Conservation (phyloP, 1,284 basidiomycete genomes). For the Heterobasidion parviporum region DNA sequence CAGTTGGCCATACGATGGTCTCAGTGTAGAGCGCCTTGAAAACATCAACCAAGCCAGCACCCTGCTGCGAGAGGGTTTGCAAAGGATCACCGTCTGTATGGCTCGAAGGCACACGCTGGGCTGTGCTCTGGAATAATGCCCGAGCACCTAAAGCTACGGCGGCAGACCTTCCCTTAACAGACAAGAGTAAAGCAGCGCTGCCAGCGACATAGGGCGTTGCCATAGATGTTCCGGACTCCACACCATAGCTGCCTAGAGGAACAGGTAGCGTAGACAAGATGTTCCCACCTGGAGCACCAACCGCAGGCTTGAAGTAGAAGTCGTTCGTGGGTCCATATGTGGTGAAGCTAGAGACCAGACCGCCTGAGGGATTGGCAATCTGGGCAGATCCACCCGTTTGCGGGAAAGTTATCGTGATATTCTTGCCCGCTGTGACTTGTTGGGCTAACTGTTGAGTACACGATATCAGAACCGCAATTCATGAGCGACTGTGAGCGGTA, state of each 20-base stretch:
- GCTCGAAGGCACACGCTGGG: constrained; percentile 36
- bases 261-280: constrained; percentile 43
- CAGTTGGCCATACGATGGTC: constrained; percentile 47
- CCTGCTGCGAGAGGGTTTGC: constrained; percentile 56
- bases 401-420: too few relatives aligned
- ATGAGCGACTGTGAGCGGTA: too few relatives aligned
- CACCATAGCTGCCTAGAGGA: constrained; percentile 32
- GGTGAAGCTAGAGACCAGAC: too few relatives aligned
- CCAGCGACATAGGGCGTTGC: constrained; percentile 54
- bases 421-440: too few relatives aligned
- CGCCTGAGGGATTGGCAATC: too few relatives aligned
- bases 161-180: constrained; percentile 6
- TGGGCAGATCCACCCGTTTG: too few relatives aligned
- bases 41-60: constrained; percentile 59
- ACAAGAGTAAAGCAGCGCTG: constrained; percentile 46
- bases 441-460: too few relatives aligned
- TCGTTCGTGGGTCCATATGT: too few relatives aligned
- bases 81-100: constrained; percentile 40
- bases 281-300: too few relatives aligned
- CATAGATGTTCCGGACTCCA: constrained; percentile 37
- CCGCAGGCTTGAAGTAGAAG: too few relatives aligned
- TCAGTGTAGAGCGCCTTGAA: constrained; percentile 51
- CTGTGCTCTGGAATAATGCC: constrained; percentile 52
- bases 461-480: too few relatives aligned
- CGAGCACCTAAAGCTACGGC: constrained; percentile 33